Evolutionary conservation across 352 stramenopile genomes (phyloP).

Genomic region (Aphanomyces astaci): DNA sequence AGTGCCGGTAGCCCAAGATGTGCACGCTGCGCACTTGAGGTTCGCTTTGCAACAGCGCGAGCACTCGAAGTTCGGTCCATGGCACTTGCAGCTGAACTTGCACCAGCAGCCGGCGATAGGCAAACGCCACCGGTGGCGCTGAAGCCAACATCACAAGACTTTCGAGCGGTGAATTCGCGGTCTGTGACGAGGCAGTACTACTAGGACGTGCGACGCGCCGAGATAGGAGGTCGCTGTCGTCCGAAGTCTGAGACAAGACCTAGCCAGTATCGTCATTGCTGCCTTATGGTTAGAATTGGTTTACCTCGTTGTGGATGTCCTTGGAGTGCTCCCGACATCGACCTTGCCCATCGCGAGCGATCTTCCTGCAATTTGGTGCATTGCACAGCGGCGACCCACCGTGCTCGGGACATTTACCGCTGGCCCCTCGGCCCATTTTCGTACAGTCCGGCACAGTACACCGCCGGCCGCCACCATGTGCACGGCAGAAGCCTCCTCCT

Average conservation of each 20-base stretch:
- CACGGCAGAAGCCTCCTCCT: conserved; percentile 67
- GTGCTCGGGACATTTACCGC: conserved; percentile 57
- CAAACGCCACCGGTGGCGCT: neutral
- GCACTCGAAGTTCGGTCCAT: conserved; percentile 23
- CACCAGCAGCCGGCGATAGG: conserved; percentile 20
- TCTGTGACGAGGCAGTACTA: too few relatives aligned
- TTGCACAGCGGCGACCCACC: conserved; percentile 52
- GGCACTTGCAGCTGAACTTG: conserved; percentile 3
- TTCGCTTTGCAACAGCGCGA: conserved; percentile 35
- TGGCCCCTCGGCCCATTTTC: conserved; percentile 47
- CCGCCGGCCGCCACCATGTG: conserved; percentile 60
- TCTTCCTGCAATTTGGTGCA: conserved; percentile 44
- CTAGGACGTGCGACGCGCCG: too few relatives aligned
- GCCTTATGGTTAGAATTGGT: too few relatives aligned
- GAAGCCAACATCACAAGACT: neutral
- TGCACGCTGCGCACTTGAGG: conserved; percentile 48
- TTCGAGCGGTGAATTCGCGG: too few relatives aligned
- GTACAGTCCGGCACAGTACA: conserved; percentile 46
- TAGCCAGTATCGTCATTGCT: too few relatives aligned
- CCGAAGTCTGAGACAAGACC: neutral
- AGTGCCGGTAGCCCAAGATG: conserved; percentile 16
- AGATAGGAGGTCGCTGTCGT: neutral
- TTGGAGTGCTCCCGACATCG: conserved; percentile 4
- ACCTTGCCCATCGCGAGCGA: conserved; percentile 42
- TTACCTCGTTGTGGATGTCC: neutral